phyloP scores from a whole-genome alignment of 2,329 filamentous ascomycete species.

The Cyphellophora europaea region DNA sequence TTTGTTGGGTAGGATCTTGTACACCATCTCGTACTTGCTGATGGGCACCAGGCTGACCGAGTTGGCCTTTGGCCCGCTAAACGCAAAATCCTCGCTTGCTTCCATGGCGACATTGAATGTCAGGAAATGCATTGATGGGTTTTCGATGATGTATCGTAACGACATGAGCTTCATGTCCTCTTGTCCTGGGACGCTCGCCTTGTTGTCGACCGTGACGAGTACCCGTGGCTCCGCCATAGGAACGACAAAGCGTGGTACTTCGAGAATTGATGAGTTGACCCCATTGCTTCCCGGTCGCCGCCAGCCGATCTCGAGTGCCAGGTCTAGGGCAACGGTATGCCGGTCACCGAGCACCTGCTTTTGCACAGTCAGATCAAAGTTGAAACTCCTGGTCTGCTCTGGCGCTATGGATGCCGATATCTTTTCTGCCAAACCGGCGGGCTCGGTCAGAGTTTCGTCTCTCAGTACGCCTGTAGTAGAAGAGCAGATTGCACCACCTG shows the following conservation, averaged over 20 bases:
- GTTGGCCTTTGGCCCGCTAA: conserved; percentile 76
- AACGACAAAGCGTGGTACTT: conserved; percentile 70
- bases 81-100: conserved; percentile 82
- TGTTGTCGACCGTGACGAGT: conserved; percentile 32
- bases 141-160: conserved; percentile 66
- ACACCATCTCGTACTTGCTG: conserved; percentile 64
- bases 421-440: neutral
- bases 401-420: conserved; percentile 41
- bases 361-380: conserved; percentile 65
- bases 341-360: conserved; percentile 77
- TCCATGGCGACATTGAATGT: conserved; percentile 92
- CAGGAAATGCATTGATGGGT: conserved; percentile 87
- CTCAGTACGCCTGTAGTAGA: conserved; percentile 20
- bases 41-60: conserved; percentile 75
- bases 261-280: conserved; percentile 58
- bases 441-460: neutral
- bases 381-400: conserved; percentile 60
- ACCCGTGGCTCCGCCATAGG: conserved; percentile 81
- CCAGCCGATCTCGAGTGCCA: conserved; percentile 71
- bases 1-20: conserved; percentile 60
- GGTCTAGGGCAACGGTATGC: conserved; percentile 61
- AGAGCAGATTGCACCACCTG: conserved; percentile 54
- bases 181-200: neutral
- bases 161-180: conserved; percentile 1
- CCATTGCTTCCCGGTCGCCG: conserved; percentile 40